These are phyloP conservation scores for Pythium rhizo-oryzae DNA, from an alignment of 352 stramenopile genomes.

Conservation along the genomic window DNA sequence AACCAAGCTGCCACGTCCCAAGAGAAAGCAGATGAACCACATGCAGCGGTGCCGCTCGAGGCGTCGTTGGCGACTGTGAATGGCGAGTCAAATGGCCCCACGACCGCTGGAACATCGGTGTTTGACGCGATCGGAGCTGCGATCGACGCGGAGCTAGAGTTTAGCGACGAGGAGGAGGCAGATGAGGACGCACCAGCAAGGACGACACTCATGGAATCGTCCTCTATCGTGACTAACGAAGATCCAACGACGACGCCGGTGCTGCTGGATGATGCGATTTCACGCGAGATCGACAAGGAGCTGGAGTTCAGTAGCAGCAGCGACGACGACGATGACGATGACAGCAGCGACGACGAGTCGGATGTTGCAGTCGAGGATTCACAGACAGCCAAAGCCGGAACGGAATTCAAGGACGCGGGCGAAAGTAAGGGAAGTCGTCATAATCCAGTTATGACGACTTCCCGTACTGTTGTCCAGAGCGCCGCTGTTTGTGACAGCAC, in stretches of 20 bases:
- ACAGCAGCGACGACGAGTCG: slow-evolving; percentile 13
- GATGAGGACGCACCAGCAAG: not conserved
- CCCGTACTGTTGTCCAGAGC: not conserved
- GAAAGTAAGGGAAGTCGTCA: not conserved
- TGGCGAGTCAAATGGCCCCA: not conserved
- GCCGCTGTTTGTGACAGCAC: not conserved
- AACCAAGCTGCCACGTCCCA: not conserved
- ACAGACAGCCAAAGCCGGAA: no score
- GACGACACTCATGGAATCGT: no score
- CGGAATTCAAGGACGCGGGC: no score
- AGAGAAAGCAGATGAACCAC: not conserved
- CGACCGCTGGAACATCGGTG: not conserved
- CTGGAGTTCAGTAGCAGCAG: slow-evolving; percentile 22
- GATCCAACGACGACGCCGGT: not conserved
- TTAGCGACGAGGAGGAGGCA: slow-evolving; percentile 32
- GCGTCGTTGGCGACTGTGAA: not conserved
- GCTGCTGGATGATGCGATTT: slow-evolving; percentile 18
- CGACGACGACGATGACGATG: not conserved
- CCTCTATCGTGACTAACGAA: not conserved
- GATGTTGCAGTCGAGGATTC: not conserved
- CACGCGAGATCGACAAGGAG: slow-evolving; percentile 22
- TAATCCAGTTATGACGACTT: not conserved
- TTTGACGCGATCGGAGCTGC: slow-evolving; percentile 29
- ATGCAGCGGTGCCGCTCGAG: not conserved
- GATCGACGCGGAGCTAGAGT: slow-evolving; percentile 33